Conservation (phyloP, 1,139 yeast species). For the Yamadazyma atmosphaerica region DNA sequence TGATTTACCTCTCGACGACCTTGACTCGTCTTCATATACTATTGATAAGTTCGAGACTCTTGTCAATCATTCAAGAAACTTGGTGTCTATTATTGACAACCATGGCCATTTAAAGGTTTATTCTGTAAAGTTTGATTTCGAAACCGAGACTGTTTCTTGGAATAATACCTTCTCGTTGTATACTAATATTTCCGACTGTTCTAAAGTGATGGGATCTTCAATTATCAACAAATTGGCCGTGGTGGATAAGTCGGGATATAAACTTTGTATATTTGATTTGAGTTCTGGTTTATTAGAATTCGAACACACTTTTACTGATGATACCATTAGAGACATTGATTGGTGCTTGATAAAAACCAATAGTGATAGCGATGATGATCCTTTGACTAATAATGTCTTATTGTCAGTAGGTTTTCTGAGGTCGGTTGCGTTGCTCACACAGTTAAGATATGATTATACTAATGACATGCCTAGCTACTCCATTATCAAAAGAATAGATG, state of each 20-base stretch:
- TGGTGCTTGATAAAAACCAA: constrained; percentile 71
- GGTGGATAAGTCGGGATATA: constrained; percentile 51
- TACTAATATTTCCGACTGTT: constrained; percentile 56
- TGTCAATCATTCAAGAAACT: constrained; percentile 41
- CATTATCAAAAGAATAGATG: constrained; percentile 70
- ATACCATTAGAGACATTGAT: constrained; percentile 58
- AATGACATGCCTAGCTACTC: constrained; percentile 76
- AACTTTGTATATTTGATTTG: constrained; percentile 76
- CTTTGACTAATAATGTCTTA: constrained; percentile 58
- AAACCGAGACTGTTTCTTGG: constrained; percentile 44
- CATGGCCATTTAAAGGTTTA: constrained; percentile 55
- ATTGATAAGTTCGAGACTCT: constrained; percentile 61
- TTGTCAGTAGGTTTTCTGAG: constrained; percentile 75
- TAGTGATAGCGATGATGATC: constrained; percentile 8
- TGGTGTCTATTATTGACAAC: constrained; percentile 58
- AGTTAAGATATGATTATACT: constrained; percentile 85
- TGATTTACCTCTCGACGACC: constrained; percentile 20
- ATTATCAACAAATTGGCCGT: constrained; percentile 69
- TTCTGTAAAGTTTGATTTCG: constrained; percentile 17
- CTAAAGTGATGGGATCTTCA: constrained; percentile 69
- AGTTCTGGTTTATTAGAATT: constrained; percentile 69
- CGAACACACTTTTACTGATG: constrained; percentile 42
- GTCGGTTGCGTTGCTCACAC: constrained; percentile 69
- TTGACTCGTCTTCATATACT: constrained; percentile 33
- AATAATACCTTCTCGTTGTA: constrained; percentile 43